Base-by-base conservation (phyloP, 2,329 filamentous ascomycete species). In the Sarocladium oryzae region DNA sequence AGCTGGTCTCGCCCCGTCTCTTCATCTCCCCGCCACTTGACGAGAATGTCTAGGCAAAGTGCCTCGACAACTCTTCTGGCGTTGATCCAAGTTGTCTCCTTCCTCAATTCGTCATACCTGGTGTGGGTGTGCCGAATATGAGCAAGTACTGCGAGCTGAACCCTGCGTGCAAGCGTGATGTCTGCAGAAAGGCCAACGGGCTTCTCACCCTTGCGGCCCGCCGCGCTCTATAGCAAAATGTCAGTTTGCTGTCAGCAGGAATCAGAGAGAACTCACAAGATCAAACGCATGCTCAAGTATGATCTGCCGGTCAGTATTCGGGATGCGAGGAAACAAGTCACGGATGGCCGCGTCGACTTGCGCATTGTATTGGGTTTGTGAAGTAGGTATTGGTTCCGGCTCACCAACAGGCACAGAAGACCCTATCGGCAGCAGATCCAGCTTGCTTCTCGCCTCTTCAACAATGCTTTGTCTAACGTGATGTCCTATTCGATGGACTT, bases 11-110 rank as follows among this genome's bases (percentile, higher is more conserved):
- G 78, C 23, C 82, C 82, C 16, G 77, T 85, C 62, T 86, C 82
- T 63, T 86, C 82, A 58, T 86, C 82, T 51, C 82, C 82, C 69
- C 82, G 81, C 82, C 82, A 86, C 77, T 85, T 85, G 71, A 85
- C 77, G 63, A 86, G 77, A 50, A 81, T 71, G 57, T 85, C 82
- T 41, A 85, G 69, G 56, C 82, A 85, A 13, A 81, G 68, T 28
- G 73, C 66, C 58, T 85, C 79, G 40, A 85, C 81, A 36, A 75
- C 74, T 66, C 77, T 83, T 55, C 82, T 73, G 50, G 82, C 81
- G 59, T 79, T 80, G 49, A 71, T 67, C 72, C 79, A 85, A 16
- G 67, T 70, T 4, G 78, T 79, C 59, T 84, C 78, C 58, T 65
- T 75, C 15, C 85, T 67, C 16, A 85, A 68, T 52, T 76, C 64